Percentiles rank a stretch among this genome's conserved stretches.
Conservation (phyloP, 257 asterid genomes). For the Solanum virginianum region DNA sequence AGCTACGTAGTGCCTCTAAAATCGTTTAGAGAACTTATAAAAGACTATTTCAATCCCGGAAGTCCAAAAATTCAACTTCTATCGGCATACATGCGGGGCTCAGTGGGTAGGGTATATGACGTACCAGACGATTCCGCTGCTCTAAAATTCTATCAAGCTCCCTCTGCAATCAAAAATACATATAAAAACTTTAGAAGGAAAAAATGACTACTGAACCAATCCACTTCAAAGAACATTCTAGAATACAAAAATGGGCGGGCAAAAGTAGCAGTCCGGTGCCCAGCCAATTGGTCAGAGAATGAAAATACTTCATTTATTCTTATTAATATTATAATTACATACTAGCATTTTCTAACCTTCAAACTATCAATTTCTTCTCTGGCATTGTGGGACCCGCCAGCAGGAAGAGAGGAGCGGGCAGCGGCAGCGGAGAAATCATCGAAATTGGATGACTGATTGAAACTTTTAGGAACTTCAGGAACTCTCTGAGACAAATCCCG, state of each 20-base stretch:
- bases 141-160: slow-evolving; percentile 58
- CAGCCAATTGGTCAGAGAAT: background rate
- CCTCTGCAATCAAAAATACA: slow-evolving; percentile 30
- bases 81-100: background rate
- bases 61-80: background rate
- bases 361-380: slow-evolving; percentile 38
- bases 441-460: background rate
- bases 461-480: background rate
- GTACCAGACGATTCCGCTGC: slow-evolving; percentile 51
- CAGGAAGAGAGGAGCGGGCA: background rate
- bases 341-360: slow-evolving; percentile 30
- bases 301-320: background rate
- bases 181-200: background rate
- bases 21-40: background rate
- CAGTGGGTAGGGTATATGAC: background rate
- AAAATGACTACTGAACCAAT: background rate
- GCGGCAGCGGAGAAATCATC: background rate
- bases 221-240: background rate
- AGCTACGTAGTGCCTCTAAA: background rate
- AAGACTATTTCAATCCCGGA: background rate
- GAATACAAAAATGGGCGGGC: background rate
- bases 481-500: slow-evolving; percentile 70
- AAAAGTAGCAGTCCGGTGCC: background rate
- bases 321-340: background rate
- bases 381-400: slow-evolving; percentile 9